Percentiles rank a stretch among this genome's conserved stretches.
Evolutionary conservation across 75 land plant species (phyloP).

Genomic region (Pseudotsuga menziesii): DNA sequence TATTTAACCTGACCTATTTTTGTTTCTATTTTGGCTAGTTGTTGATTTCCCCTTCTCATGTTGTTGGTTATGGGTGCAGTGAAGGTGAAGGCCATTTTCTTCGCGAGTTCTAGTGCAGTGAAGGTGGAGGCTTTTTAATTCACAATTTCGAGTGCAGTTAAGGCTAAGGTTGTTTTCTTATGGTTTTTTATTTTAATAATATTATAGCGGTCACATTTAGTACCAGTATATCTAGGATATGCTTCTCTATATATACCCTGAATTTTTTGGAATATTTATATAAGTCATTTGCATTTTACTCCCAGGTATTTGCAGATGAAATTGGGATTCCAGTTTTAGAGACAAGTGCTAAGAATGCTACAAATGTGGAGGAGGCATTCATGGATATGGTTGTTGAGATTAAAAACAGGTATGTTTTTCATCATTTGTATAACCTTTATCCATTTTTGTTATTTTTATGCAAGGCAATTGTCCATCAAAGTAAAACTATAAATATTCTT

Average conservation of each 20-base stretch:
- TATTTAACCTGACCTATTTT: too few species aligned
- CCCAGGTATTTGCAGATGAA: slow-evolving; percentile 84
- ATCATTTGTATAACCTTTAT: background rate
- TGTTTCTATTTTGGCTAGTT: too few species aligned
- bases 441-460: background rate
- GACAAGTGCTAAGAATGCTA: slow-evolving; percentile 86
- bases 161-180: too few species aligned
- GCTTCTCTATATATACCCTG: background rate
- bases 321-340: slow-evolving; percentile 89
- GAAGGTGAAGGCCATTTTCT: too few species aligned
- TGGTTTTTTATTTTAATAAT: too few species aligned
- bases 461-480: background rate
- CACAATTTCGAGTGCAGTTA: too few species aligned
- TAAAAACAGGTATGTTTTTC: slow-evolving; percentile 59
- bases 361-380: slow-evolving; percentile 82
- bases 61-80: too few species aligned
- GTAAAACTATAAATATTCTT: background rate
- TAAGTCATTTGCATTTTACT: slow-evolving; percentile 3
- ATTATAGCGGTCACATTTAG: too few species aligned
- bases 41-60: too few species aligned
- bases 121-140: too few species aligned
- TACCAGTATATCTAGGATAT: too few species aligned
- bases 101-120: too few species aligned
- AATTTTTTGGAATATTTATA: background rate
- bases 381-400: slow-evolving; percentile 88